Conservation (phyloP, 805 yeast species). For the Yarrowia deformans region DNA sequence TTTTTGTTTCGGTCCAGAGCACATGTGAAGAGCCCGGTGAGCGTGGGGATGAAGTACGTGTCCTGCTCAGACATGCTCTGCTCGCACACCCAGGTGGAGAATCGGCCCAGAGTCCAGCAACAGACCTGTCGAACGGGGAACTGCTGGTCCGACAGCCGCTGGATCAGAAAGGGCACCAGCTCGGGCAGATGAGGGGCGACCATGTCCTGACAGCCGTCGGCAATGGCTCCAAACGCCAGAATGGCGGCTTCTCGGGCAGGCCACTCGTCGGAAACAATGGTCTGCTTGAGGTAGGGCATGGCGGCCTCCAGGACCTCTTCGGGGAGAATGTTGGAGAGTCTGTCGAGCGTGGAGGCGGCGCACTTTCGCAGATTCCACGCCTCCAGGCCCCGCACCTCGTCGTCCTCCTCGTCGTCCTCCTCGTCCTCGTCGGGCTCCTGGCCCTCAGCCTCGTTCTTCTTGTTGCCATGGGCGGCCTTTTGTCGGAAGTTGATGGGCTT, state of each 20-base stretch:
- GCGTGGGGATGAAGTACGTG: constrained; percentile 74
- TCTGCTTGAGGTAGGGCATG: constrained; percentile 77
- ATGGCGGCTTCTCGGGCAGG: constrained; percentile 91
- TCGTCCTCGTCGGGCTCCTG: constrained; percentile 62
- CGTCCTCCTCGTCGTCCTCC: constrained; percentile 76
- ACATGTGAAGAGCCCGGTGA: constrained; percentile 76
- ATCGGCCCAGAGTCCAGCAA: constrained; percentile 94
- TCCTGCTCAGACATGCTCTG: constrained; percentile 48
- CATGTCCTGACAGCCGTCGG: constrained; percentile 81
- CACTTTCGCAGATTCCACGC: constrained; percentile 95
- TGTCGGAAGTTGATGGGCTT: constrained; percentile 79
- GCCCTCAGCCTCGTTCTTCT: constrained; percentile 47
- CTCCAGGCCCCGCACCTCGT: constrained; percentile 67
- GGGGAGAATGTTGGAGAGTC: constrained; percentile 73
- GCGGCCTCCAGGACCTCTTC: constrained; percentile 68
- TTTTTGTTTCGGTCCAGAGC: constrained; percentile 83
- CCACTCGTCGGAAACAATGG: constrained; percentile 78
- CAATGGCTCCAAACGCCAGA: constrained; percentile 92
- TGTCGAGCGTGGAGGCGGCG: constrained; percentile 90
- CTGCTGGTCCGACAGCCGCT: constrained; percentile 74
- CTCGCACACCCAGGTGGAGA: constrained; percentile 75
- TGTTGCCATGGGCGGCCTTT: constrained; percentile 54
- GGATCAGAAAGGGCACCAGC: constrained; percentile 83
- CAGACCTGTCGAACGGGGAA: constrained; percentile 90
- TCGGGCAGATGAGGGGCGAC: constrained; percentile 77